Evolutionary conservation across 2,329 filamentous ascomycete genomes (phyloP), one percentile per base, ranked within the genome.

Genomic region (Ascocoryne sarcoides): DNA sequence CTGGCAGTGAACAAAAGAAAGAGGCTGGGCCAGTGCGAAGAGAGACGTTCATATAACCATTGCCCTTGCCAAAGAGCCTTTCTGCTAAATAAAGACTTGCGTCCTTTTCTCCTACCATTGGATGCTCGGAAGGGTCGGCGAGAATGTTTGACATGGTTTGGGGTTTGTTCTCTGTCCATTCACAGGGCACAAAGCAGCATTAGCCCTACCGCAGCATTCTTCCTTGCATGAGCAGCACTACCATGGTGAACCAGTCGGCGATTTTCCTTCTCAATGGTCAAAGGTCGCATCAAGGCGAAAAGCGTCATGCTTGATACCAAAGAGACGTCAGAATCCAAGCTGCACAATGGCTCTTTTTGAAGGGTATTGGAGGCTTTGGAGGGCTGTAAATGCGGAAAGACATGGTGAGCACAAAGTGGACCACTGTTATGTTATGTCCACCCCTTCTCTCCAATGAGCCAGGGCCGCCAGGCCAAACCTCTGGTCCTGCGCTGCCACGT

Each of bases 401-500:
- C n/a, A n/a, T n/a, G n/a, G n/a, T n/a, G n/a, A n/a, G n/a, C n/a
- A 21, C 18, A 40, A 36, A 29, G 33, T 28, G 19, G 42, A 18
- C 28, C 34, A 36, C 32, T 18, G 21, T 32, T 38, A 35, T 41
- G 29, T n/a, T n/a, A n/a, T n/a, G n/a, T 28, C 17, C 39, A 20
- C 34, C 30, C n/a, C n/a, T n/a, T n/a, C n/a, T n/a, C n/a, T n/a
- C n/a, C n/a, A n/a, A n/a, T n/a, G n/a, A n/a, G n/a, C n/a, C n/a
- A n/a, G n/a, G n/a, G n/a, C n/a, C n/a, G n/a, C n/a, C n/a, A n/a
- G n/a, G n/a, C n/a, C n/a, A n/a, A n/a, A n/a, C n/a, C 18, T 32
- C 30, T 32, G 15, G 14, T 14, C 18, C 44, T 45, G 52, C 46
- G 52, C 48, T 54, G 54, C 51, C 52, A 56, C 53, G 53, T 56